Evolutionary conservation across 805 yeast species (phyloP), one percentile per base, ranked within the genome.

Genomic region (Yueomyces sp.): DNA sequence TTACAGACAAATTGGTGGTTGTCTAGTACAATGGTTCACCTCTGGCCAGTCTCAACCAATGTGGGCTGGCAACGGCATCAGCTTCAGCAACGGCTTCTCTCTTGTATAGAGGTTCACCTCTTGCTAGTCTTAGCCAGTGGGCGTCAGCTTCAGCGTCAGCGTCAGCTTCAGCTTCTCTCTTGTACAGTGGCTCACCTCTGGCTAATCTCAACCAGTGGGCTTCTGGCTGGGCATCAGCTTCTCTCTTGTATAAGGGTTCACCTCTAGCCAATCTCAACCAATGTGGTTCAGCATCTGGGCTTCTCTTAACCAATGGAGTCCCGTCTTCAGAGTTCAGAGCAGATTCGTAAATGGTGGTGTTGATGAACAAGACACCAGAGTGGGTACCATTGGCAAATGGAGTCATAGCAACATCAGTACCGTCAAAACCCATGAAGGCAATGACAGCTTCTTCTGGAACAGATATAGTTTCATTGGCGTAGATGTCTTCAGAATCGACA

Each of bases 391-490:
- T 59, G n/a, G 51, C 37, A 28, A 56, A 51, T 39, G 63, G 63
- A 34, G 55, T 40, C 28, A 57, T 45, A 7, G 57, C 55, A 41
- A 60, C 41, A 1, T 48, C 47, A 29, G 48, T 51, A 37, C 52
- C 54, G 28, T 55, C 52, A 12, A 60, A 47, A 43, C 59, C 62
- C 38, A 60, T 42, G 46, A 52, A 59, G 11, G 57, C 57, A 28
- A 55, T 42, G n/a, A 61, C 45, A 26, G 64, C 57, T 49, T 60
- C 64, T 19, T 49, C 50, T 38, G 65, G 64, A 41, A 61, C 42
- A 4, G 48, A 41, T 27, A 42, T 45, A 6, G 40, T 29, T 1
- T 41, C 41, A 29, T 46, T 34, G 26, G 42, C 29, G 26, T 46
- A 38, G 3, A 37, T 39, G 19, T 47, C 37, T 29, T 47, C 41